Conservation (phyloP, 75 land plant genomes). For the Ceratopteris richardii region DNA sequence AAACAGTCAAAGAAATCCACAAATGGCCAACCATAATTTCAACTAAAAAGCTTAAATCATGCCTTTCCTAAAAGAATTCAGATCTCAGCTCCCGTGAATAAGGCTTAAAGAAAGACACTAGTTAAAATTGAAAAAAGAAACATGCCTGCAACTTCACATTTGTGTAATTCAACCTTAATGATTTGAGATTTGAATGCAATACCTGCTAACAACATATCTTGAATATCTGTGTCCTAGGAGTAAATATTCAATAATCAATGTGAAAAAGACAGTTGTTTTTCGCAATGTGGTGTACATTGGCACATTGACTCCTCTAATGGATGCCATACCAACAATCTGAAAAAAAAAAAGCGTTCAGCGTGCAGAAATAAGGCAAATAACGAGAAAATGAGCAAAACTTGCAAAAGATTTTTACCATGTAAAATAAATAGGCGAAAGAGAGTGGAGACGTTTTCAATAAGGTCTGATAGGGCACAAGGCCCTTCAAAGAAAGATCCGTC, state of each 20-base stretch:
- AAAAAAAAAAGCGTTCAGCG: constrained; percentile 11
- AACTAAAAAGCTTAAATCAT: too few relatives aligned
- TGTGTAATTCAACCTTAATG: too few relatives aligned
- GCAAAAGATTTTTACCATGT: constrained; percentile 65
- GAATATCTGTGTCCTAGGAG: constrained; percentile 71
- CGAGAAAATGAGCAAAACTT: too few relatives aligned
- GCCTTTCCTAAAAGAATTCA: too few relatives aligned
- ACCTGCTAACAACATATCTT: constrained; percentile 62
- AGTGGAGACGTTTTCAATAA: constrained; percentile 73
- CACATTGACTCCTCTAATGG: constrained; percentile 96
- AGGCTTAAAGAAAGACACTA: too few relatives aligned
- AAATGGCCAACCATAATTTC: too few relatives aligned
- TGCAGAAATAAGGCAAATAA: too few relatives aligned
- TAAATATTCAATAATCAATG: constrained; percentile 84
- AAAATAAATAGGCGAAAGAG: constrained; percentile 76
- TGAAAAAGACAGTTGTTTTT: constrained; percentile 89
- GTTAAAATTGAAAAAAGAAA: too few relatives aligned
- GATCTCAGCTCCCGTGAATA: too few relatives aligned
- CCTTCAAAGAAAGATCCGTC: constrained; percentile 25
- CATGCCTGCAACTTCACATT: too few relatives aligned
- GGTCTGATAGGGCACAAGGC: constrained; percentile 53
- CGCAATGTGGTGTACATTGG: constrained; percentile 98
- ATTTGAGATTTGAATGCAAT: too few relatives aligned
- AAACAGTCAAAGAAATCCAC: too few relatives aligned
- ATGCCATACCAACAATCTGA: constrained; percentile 87